Evolutionary conservation across 345 rosid species (phyloP).

Genomic region (Citrus glauca): DNA sequence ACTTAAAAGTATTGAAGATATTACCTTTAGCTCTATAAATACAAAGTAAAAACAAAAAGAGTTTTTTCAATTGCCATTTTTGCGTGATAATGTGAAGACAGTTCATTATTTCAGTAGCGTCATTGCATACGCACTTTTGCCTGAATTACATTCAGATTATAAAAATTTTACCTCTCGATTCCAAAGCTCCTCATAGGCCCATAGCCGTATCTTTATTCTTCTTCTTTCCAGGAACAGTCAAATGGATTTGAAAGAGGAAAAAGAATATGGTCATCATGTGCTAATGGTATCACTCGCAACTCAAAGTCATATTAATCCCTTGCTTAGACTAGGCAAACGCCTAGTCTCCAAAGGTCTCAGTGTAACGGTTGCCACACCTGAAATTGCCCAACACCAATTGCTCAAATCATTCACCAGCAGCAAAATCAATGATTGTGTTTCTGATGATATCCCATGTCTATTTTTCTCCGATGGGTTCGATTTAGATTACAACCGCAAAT

Average conservation of each 20-base stretch:
- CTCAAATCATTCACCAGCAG: constrained; percentile 18
- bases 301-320: constrained; percentile 47
- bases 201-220: neutral
- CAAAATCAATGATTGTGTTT: constrained; percentile 5
- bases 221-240: neutral
- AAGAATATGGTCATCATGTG: constrained; percentile 21
- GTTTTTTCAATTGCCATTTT: neutral
- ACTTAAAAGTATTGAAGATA: too few species aligned
- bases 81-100: neutral
- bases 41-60: too few species aligned
- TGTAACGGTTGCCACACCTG: constrained; percentile 37
- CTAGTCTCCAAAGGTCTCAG: constrained; percentile 35
- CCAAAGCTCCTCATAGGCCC: neutral
- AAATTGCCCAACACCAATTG: constrained; percentile 29
- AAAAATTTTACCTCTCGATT: neutral
- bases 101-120: neutral
- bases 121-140: neutral
- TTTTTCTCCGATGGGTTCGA: constrained; percentile 48
- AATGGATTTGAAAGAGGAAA: constrained; percentile 2
- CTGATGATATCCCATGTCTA: constrained; percentile 26
- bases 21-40: too few species aligned
- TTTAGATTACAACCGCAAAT: constrained; percentile 32
- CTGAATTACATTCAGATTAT: neutral
- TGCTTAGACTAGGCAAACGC: constrained; percentile 38
- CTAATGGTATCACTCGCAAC: constrained; percentile 33